A percentile compares a stretch with the other conserved stretches of the same genome.
Conservation (phyloP, 805 yeast species). For the Wickerhamiella vanderwaltii region DNA sequence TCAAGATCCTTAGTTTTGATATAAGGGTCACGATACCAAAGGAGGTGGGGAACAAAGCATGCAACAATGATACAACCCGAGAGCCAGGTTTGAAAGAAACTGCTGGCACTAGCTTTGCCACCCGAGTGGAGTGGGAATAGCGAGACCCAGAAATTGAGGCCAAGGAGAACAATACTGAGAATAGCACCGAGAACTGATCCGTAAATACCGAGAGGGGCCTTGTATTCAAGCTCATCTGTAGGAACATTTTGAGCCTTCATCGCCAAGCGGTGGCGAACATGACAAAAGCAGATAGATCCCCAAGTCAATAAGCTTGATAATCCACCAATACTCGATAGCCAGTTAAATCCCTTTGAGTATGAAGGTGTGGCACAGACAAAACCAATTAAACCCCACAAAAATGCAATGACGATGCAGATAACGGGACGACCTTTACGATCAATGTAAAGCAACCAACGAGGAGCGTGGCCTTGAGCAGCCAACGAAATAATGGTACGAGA, state of each 20-base stretch:
- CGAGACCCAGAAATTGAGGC: constrained; percentile 77
- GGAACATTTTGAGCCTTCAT: constrained; percentile 52
- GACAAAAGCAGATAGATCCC: constrained; percentile 61
- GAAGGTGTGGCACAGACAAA: constrained; percentile 50
- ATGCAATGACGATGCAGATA: constrained; percentile 41
- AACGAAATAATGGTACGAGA: constrained; percentile 57
- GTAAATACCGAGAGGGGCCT: constrained; percentile 51
- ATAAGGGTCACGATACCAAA: constrained; percentile 14
- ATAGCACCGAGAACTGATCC: constrained; percentile 55
- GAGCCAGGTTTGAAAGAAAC: constrained; percentile 44
- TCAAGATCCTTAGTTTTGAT: constrained; percentile 16
- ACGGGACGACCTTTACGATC: constrained; percentile 73
- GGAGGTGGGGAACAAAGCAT: constrained; percentile 13
- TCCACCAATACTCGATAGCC: constrained; percentile 71
- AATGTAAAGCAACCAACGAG: constrained; percentile 49
- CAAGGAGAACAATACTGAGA: constrained; percentile 47
- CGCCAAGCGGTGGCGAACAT: constrained; percentile 54
- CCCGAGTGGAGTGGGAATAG: constrained; percentile 51
- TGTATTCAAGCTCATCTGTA: constrained; percentile 55
- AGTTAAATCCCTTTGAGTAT: constrained; percentile 43
- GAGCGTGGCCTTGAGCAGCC: constrained; percentile 58
- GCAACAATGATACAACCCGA: constrained; percentile 30
- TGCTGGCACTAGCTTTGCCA: constrained; percentile 26
- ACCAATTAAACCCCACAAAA: constrained; percentile 42
- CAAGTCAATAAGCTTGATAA: constrained; percentile 64